Evolutionary conservation across 495 filamentous ascomycete species (phyloP), one percentile per base, ranked within the genome.

Genomic region (Penicillium macrosclerotiorum): DNA sequence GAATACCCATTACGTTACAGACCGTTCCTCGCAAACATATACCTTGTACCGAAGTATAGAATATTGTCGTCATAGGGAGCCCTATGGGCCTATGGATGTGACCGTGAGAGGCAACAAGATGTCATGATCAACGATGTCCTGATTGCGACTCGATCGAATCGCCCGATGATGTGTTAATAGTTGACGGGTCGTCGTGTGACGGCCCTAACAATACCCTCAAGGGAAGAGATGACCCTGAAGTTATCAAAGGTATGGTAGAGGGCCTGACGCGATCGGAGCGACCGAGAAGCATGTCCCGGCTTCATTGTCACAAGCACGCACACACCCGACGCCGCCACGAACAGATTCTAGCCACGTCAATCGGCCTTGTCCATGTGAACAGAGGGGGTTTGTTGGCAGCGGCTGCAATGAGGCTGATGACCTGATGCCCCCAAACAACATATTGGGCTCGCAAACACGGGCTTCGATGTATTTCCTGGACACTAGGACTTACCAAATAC

Each of bases 181-280:
- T 52, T 55, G 23, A 59, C 42, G 59, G 42, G 58, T 44, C 19
- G 48, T 61, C 55, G 55, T 62, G 59, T 62, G 55, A 62, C 50
- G 13, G 31, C 24, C 24, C 25, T 45, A 54, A 48, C 41, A 44
- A 44, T 43, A 30, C 14, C 42, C 52, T 49, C 42, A 50, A 53
- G 29, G 16, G 39, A 33, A 37, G 41, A 47, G 23, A 47, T 13
- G 39, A 42, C 37, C 6, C 9, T 22, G n/a, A 37, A 37, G 17
- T 17, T 2, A n/a, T n/a, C n/a, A n/a, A n/a, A n/a, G n/a, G n/a
- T n/a, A n/a, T n/a, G n/a, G n/a, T n/a, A n/a, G n/a, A n/a, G n/a
- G n/a, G n/a, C n/a, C n/a, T n/a, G n/a, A n/a, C n/a, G n/a, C n/a
- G n/a, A n/a, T 27, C 19, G 24, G 25, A 7, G 17, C 33, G 11